These are phyloP conservation scores for Colletotrichum costaricense DNA, from an alignment of 2,329 filamentous ascomycete species.

Conservation along the genomic window DNA sequence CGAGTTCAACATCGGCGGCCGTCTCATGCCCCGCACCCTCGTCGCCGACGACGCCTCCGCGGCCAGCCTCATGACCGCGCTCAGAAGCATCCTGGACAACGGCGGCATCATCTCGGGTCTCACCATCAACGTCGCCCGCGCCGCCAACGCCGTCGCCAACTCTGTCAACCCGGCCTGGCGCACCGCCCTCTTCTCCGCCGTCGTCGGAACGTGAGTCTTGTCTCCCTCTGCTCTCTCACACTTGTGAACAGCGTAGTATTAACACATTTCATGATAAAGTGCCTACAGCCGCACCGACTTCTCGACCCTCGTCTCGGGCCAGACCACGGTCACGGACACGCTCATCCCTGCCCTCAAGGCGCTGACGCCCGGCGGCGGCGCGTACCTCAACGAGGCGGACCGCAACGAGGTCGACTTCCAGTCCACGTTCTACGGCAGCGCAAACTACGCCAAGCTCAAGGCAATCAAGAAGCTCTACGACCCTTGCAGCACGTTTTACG, in stretches of 20 bases:
- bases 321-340: slow-evolving; percentile 14
- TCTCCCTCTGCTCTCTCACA: not conserved
- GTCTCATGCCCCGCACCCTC: slow-evolving; percentile 24
- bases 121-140: slow-evolving; percentile 26
- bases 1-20: slow-evolving; percentile 31
- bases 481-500: slow-evolving; percentile 58
- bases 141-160: slow-evolving; percentile 28
- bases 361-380: slow-evolving; percentile 51
- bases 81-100: not conserved
- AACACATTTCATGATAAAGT: too few relatives aligned
- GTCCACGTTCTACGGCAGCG: slow-evolving; percentile 55
- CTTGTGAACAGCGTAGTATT: too few relatives aligned
- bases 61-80: not conserved
- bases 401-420: slow-evolving; percentile 57
- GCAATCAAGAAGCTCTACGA: slow-evolving; percentile 62
- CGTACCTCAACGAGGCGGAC: slow-evolving; percentile 65
- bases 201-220: slow-evolving; percentile 29
- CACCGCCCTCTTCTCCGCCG: slow-evolving; percentile 29
- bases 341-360: slow-evolving; percentile 19
- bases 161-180: slow-evolving; percentile 40
- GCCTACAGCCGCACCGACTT: slow-evolving; percentile 26
- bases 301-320: slow-evolving; percentile 22
- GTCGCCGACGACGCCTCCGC: slow-evolving; percentile 19
- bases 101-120: slow-evolving; percentile 28
- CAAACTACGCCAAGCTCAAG: slow-evolving; percentile 54